Conservation (phyloP, 116 monocot species). For the Papilionanthe hybrid region DNA sequence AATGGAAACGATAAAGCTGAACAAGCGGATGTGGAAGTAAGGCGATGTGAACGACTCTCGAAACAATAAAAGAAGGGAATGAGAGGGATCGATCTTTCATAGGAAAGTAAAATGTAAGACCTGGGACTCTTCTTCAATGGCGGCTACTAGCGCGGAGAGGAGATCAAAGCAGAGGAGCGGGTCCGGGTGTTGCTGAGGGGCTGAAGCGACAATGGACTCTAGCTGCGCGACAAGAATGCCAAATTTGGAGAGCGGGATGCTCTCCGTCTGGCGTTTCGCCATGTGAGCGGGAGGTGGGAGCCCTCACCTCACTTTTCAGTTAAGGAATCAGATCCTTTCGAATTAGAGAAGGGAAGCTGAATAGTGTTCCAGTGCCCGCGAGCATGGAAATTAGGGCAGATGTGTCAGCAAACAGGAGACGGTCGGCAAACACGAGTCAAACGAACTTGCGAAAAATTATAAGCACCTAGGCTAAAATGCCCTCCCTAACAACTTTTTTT, state of each 20-base stretch:
- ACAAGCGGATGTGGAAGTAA: neutral
- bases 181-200: conserved; percentile 71
- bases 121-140: conserved; percentile 83
- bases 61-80: neutral
- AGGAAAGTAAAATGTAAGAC: neutral
- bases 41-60: neutral
- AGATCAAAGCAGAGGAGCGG: conserved; percentile 96
- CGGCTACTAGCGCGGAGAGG: conserved; percentile 76
- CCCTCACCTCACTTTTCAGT: neutral
- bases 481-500: no score
- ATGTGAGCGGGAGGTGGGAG: conserved; percentile 20
- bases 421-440: no score
- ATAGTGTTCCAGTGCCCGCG: neutral
- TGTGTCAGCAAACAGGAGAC: no score
- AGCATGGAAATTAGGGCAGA: no score
- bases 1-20: neutral
- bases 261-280: conserved; percentile 47
- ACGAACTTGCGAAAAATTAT: no score
- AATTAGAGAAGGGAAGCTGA: neutral
- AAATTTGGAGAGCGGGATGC: conserved; percentile 68
- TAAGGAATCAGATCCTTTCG: neutral
- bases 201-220: conserved; percentile 82
- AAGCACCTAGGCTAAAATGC: no score
- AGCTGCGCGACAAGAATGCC: conserved; percentile 93
- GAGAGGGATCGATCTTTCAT: neutral